Evolutionary conservation across 768 basidiomycete genomes (phyloP), one percentile per base, ranked within the genome.

Genomic region (Termitomyces sp.): DNA sequence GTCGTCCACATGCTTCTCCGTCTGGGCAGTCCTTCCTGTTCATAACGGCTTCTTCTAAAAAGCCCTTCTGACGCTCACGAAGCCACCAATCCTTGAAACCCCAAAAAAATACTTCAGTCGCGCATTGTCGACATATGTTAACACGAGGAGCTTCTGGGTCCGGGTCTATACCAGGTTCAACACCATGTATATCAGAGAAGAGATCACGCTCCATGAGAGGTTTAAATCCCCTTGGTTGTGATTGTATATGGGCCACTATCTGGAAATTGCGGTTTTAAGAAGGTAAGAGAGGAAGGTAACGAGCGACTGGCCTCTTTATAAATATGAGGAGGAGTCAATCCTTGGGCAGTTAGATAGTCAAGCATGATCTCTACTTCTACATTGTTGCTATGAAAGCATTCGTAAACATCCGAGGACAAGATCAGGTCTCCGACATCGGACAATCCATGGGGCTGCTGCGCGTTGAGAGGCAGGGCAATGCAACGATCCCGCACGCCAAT

Each of bases 31-130:
- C 87, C 33, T 81, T 82, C 39, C 89, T 77, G n/a, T 70, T 78
- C 63, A 78, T 68, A n/a, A 89, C 68, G 44, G 67, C 68, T 46
- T 78, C 79, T 42, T 85, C 85, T 53, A 88, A 69, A 61, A 82
- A 79, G 16, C 87, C 90, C 64, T 85, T 88, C 71, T 77, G 79
- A 30, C 91, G 82, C 70, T 93, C 90, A 50, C 87, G 76, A 34
- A 92, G 73, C 90, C 91, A 93, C 91, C 91, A 93, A 39, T 87
- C 89, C 59, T 79, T 83, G 44, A 93, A 66, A 12, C 91, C 91
- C 77, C 84, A 89, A 3, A 92, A 74, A 18, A 93, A 75, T 2
- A 91, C 80, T 68, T 92, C 89, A 0, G 84, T 78, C 1, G 91
- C 88, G 67, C 91, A 93, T 42, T 82, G 71, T 61, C 91, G 76